phyloP scores from a whole-genome alignment of 129 eudicot species.

The Helianthus tuberosus region DNA sequence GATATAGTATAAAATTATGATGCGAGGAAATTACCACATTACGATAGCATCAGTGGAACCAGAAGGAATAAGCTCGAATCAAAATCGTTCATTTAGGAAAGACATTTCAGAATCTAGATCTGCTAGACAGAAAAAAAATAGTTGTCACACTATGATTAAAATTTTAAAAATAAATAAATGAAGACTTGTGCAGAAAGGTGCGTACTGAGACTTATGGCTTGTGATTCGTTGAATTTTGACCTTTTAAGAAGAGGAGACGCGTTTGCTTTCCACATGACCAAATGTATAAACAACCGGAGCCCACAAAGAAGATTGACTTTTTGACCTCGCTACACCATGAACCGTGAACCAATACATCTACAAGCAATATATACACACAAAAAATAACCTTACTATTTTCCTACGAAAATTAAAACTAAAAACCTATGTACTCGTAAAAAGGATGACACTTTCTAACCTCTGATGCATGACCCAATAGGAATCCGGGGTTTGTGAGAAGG shows the following conservation, averaged over 20 bases:
- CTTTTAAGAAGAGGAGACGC: conserved; percentile 64
- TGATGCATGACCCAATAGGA: conserved; percentile 53
- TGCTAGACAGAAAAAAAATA: conserved; percentile 37
- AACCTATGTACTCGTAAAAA: not conserved
- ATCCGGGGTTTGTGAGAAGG: conserved; percentile 50
- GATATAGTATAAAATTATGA: conserved; percentile 6
- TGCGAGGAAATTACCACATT: conserved; percentile 65
- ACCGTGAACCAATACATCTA: conserved; percentile 84
- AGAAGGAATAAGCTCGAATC: conserved; percentile 93
- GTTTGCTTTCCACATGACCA: conserved; percentile 65
- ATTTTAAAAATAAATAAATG: not conserved
- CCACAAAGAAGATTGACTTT: conserved; percentile 66
- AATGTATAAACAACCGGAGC: conserved; percentile 63
- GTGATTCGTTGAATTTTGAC: conserved; percentile 45
- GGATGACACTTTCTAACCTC: conserved; percentile 52
- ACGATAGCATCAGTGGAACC: conserved; percentile 99
- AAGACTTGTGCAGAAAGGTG: conserved; percentile 17
- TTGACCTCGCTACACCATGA: conserved; percentile 68
- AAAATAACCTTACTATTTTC: conserved; percentile 20
- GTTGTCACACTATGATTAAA: conserved; percentile 6
- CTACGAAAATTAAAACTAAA: not conserved
- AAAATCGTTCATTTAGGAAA: conserved; percentile 70
- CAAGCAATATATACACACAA: conserved; percentile 19
- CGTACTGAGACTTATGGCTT: conserved; percentile 53
- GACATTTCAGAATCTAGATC: conserved; percentile 61